Conservation (phyloP, 2,329 filamentous ascomycete genomes). For the Alternaria postmessia region DNA sequence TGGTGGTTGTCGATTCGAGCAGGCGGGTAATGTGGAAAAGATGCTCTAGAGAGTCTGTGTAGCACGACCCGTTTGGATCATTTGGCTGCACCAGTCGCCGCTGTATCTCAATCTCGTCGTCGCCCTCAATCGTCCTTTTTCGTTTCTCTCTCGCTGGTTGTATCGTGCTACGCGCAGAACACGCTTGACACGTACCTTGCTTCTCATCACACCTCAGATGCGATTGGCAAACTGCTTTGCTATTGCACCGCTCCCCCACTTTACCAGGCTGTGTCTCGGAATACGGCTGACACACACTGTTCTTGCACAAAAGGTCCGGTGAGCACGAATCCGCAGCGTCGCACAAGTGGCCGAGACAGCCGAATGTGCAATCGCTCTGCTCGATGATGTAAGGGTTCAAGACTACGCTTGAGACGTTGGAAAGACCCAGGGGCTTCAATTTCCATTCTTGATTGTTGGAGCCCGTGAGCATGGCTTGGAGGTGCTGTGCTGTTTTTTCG, state of each 20-base stretch:
- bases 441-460: conserved; percentile 2
- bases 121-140: conserved; percentile 9
- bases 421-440: conserved; percentile 16
- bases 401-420: conserved; percentile 26
- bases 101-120: background rate
- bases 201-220: conserved; percentile 35
- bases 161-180: conserved; percentile 25
- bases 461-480: conserved; percentile 5
- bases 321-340: conserved; percentile 37
- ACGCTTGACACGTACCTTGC: conserved; percentile 26
- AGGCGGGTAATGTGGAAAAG: conserved; percentile 15
- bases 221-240: conserved; percentile 38
- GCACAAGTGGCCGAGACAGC: conserved; percentile 44
- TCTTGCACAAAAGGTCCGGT: conserved; percentile 42
- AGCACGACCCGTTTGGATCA: conserved; percentile 26
- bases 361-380: conserved; percentile 40
- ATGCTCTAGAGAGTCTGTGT: conserved; percentile 21
- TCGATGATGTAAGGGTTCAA: conserved; percentile 44
- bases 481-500: conserved; percentile 5
- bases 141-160: conserved; percentile 6
- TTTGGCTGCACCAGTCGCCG: conserved; percentile 6
- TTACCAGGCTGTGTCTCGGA: conserved; percentile 35
- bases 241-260: conserved; percentile 36
- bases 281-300: conserved; percentile 39
- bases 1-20: too few species aligned